A percentile compares a stretch with the other conserved stretches of the same genome.
Conservation (phyloP, 2,329 filamentous ascomycete species). For the Periconia sp. region DNA sequence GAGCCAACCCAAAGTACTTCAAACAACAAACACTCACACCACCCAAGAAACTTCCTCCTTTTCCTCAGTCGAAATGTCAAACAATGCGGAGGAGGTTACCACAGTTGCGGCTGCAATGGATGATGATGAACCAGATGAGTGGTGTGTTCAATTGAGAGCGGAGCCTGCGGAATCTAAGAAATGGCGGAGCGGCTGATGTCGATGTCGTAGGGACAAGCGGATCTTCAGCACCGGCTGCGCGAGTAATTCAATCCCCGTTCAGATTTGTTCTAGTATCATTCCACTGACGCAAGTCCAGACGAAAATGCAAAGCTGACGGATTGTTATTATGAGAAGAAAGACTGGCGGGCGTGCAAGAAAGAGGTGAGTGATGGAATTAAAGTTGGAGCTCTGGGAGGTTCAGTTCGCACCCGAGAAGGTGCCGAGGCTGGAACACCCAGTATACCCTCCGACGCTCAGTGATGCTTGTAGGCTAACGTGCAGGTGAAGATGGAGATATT, state of each 20-base stretch:
- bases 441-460: neutral
- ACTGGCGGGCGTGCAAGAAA: slow-evolving; percentile 85
- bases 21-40: slow-evolving; percentile 3
- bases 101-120: slow-evolving; percentile 51
- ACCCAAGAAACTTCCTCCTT: slow-evolving; percentile 10
- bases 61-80: slow-evolving; percentile 52
- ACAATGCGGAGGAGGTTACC: slow-evolving; percentile 51
- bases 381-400: neutral
- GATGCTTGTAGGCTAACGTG: neutral
- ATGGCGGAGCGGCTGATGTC: slow-evolving; percentile 16
- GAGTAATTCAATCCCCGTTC: slow-evolving; percentile 54
- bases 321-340: slow-evolving; percentile 94
- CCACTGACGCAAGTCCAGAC: slow-evolving; percentile 51
- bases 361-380: slow-evolving; percentile 65
- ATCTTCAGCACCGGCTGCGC: slow-evolving; percentile 96
- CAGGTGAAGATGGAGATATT: slow-evolving; percentile 81
- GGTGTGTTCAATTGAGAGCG: slow-evolving; percentile 59
- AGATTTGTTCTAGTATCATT: neutral
- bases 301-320: slow-evolving; percentile 91
- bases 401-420: slow-evolving; percentile 22
- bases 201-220: slow-evolving; percentile 78
- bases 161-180: neutral
- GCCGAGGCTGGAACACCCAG: slow-evolving; percentile 20
- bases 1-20: slow-evolving; percentile 18
- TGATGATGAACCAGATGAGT: slow-evolving; percentile 93